Base-by-base conservation (phyloP, 345 rosid species). In the Zanthoxylum bungeanum region DNA sequence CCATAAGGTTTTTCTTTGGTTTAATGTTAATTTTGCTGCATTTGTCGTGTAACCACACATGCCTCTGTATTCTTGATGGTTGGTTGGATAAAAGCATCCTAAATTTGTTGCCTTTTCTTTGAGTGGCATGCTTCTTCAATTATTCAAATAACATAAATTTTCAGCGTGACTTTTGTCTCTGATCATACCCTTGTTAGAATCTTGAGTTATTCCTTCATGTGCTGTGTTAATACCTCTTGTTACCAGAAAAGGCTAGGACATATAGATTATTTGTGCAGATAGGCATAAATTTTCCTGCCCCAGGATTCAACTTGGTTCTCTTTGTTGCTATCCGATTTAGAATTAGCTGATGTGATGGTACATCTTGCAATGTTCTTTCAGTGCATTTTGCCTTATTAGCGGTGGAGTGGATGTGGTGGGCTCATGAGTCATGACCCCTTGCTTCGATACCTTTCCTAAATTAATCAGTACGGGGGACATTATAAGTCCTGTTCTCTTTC, bases 1-100 rank as follows among this genome's bases (percentile, higher is more conserved):
- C 73, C 79, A 69, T 63, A 51, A 72, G 77, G 74, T 77, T 82
- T 80, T 81, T 69, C 57, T 79, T 79, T 74, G 80, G 75, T 76
- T 77, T 76, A 70, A 62, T 66, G 79, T 80, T 82, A 73, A 76
- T 78, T 80, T 73, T 80, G 79, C 67, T 84, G 86, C 86, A 84
- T 75, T 80, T 82, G 77, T 78, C 84, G 81, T 81, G 85, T 79
- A 81, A 79, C 72, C 85, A 75, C 84, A 76, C 82, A 76, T 81
- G 84, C 81, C 79, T 73, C 65, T 84, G 85, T 77, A 86, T 82
- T 86, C 78, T 78, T 80, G 83, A 76, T 78, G 85, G 79, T 78
- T 79, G 85, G 83, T 51, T 81, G 72, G 82, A 60, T 79, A 53
- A 67, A 78, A 78, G 39, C 77, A 59, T 71, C 75, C 75, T 74